Base-by-base conservation (phyloP, 305 asterid species). In the Coffea humblotiana region DNA sequence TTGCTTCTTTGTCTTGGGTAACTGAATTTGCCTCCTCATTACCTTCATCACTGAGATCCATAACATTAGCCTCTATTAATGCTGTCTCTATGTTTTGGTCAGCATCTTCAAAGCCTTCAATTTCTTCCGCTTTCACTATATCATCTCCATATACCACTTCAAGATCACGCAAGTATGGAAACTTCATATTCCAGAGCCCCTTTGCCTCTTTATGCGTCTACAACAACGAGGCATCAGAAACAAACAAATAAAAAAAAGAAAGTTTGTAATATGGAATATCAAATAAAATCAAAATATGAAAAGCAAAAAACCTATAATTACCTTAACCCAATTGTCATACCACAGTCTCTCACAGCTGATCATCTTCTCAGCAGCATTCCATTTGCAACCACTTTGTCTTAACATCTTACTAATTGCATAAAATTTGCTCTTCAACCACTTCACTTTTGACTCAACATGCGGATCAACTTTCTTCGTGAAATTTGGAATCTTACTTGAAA, bases 311-410 rank as follows among this genome's bases (percentile, higher is more conserved):
- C 0, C 6, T 25, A 13, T 47, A 19, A 52, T 45, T 71, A 71
- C 75, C 75, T 71, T 71, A 27, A 71, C 60, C 75, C 75, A 71
- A 71, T 71, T 47, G 8, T 71, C 75, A 51, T 71, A 71, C 75
- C 75, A 71, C 10, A 3, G 32, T 45, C 75, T 45, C 75, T 43
- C 75, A 3, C 75, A 71, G 52, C 56, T 40, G 52, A 71, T 71
- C 35, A 43, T 43, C 29, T 18, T 71, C 75, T 71, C 56, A 43
- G 75, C 37, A 71, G 16, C 35, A 71, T 72, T 72, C 77, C 77
- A 72, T n/a, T 48, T 12, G 77, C 64, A 72, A 13, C 64, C 64
- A 13, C 47, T 72, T n/a, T 72, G 45, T 27, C 40, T 4, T n/a
- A 27, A 51, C 77, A 51, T 27, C 14, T 49, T 32, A 14, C 45